Percentiles rank a stretch among this genome's conserved stretches.
phyloP scores from a whole-genome alignment of 495 filamentous ascomycete species.

The Paragyromitra xinjiangensis region DNA sequence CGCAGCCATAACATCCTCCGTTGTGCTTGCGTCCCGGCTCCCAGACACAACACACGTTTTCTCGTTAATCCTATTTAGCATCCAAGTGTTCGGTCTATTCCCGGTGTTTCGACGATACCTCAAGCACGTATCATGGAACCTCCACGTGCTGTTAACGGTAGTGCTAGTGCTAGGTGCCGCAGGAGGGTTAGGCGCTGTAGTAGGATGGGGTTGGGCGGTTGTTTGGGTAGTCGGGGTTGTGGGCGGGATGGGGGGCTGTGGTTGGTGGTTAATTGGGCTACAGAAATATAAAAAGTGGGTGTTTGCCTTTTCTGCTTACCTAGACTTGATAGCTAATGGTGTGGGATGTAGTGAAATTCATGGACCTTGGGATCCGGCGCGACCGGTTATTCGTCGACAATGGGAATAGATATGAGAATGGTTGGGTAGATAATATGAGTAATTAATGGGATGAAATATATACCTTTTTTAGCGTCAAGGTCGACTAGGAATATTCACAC shows the following conservation, averaged over 20 bases:
- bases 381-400: conserved; percentile 72
- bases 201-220: conserved; percentile 75
- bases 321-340: neutral
- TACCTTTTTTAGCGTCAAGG: neutral
- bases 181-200: conserved; percentile 73
- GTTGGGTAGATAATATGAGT: neutral
- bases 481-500: neutral
- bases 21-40: conserved; percentile 86
- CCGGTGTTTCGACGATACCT: conserved; percentile 91
- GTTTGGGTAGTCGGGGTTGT: conserved; percentile 76
- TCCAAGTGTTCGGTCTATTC: conserved; percentile 96
- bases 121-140: conserved; percentile 81
- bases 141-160: conserved; percentile 79
- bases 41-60: conserved; percentile 88
- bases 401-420: conserved; percentile 47
- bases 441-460: conserved; percentile 13
- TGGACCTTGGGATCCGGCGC: conserved; percentile 95
- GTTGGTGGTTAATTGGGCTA: conserved; percentile 96
- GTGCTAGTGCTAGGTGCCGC: conserved; percentile 81
- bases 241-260: conserved; percentile 90
- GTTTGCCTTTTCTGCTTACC: neutral
- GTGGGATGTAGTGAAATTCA: conserved; percentile 73
- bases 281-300: conserved; percentile 92
- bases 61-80: conserved; percentile 90
- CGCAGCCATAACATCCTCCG: conserved; percentile 92